These are phyloP conservation scores for Fusarium tricinctum DNA, from an alignment of 2,329 filamentous ascomycete species.

Conservation along the genomic window DNA sequence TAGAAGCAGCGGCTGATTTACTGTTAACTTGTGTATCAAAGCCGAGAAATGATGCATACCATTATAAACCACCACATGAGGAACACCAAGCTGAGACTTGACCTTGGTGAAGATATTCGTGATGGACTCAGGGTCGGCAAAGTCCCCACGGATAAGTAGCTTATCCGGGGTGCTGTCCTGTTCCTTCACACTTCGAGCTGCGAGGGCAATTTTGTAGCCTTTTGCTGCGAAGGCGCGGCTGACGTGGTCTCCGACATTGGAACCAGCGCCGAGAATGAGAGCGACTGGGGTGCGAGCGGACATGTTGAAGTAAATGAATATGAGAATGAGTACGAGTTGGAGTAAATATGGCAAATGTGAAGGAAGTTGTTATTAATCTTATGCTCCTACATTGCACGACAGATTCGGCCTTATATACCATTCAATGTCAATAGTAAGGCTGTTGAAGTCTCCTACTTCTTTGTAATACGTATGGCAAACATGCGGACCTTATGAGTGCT, in stretches of 20 bases:
- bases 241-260: not conserved
- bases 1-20: not conserved
- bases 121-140: not conserved
- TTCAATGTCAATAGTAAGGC: not conserved
- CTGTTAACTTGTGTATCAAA: not conserved
- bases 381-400: not conserved
- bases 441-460: not conserved
- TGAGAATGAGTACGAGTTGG: not conserved
- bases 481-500: not conserved
- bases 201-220: not conserved
- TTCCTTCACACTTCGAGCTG: not conserved
- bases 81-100: not conserved
- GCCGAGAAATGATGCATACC: not conserved
- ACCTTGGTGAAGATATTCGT: not conserved
- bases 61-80: not conserved
- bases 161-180: not conserved
- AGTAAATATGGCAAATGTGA: not conserved
- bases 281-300: not conserved
- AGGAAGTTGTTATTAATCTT: not conserved
- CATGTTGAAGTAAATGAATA: not conserved
- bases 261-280: not conserved
- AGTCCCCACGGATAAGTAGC: not conserved
- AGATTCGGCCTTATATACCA: not conserved
- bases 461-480: not conserved
- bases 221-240: not conserved